Base-by-base conservation (phyloP, 169 alveolate species). In the Perkinsus chesapeaki region DNA sequence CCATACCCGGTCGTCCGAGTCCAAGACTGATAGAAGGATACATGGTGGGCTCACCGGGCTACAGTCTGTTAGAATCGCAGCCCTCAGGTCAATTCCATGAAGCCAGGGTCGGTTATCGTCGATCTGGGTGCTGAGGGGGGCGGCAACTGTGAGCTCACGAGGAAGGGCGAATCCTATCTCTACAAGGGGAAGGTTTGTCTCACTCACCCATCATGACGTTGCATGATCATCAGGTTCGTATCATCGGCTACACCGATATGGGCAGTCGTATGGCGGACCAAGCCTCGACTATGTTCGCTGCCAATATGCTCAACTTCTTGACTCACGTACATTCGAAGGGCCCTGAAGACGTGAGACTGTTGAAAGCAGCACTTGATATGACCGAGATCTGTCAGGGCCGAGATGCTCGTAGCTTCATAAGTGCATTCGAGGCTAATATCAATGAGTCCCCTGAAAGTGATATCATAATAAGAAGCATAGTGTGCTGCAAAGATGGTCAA, bases 41-140 rank as follows among this genome's bases (percentile, higher is more conserved):
- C 39, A 94, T 96, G 96, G 98, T 97, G 0, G 95, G 95, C 48
- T 91, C 95, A 34, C 96, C 96, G 98, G 96, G 93, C 92, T 93
- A 96, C 72, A 98, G 99, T 16, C 60, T 43, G 60, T 43, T 5
- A 9, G 5, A 43, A 9, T 34, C 31, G 82, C 31, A 3, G 31
- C 39, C 94, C 97, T 91, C 97, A 97, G 91, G 97, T 97, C 91
- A 98, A 93, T 39, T 91, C 93, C 31, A 97, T 97, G 98, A 96
- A 94, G 94, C 96, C 97, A 39, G 99, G 99, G 48, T 93, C 96
- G 91, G 98, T 98, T 39, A 97, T 97, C 91, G 98, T 98, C 10
- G 99, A 98, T 94, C 94, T 98, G 92, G 99, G 98, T 20, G 98
- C 99, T n/a, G 98, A 96, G 92, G 95, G 95, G n/a, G 97, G 97